Conservation (phyloP, 169 alveolate species). For the Eimeria falciformis region DNA sequence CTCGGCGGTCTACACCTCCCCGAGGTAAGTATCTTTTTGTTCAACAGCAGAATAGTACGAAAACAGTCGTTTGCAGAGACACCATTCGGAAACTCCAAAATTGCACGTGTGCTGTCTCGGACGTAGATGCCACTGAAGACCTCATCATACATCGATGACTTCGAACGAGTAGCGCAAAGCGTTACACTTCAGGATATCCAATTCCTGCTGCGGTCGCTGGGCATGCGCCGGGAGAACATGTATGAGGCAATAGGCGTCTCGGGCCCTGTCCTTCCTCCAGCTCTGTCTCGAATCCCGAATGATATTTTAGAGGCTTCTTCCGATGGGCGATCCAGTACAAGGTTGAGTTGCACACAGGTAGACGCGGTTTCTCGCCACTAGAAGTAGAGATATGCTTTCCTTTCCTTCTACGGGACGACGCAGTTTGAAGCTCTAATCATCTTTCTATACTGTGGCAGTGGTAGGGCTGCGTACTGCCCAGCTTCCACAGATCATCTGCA, state of each 20-base stretch:
- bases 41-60: neutral
- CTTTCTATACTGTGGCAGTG: too few species aligned
- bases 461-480: too few species aligned
- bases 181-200: slow-evolving; percentile 72
- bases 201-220: slow-evolving; percentile 60
- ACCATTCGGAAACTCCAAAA: too few species aligned
- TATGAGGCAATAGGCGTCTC: slow-evolving; percentile 74
- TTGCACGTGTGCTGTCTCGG: too few species aligned
- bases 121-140: slow-evolving; percentile 74
- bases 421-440: too few species aligned
- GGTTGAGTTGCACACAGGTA: neutral
- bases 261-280: slow-evolving; percentile 71
- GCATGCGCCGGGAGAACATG: slow-evolving; percentile 47
- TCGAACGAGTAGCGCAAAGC: slow-evolving; percentile 66
- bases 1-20: slow-evolving; percentile 72
- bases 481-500: too few species aligned
- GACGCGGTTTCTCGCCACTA: too few species aligned
- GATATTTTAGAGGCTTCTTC: neutral
- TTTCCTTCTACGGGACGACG: too few species aligned
- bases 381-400: too few species aligned
- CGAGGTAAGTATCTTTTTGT: slow-evolving; percentile 39
- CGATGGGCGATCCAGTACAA: slow-evolving; percentile 40
- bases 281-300: slow-evolving; percentile 44
- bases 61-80: neutral
- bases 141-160: slow-evolving; percentile 38